Evolutionary conservation across 1,284 basidiomycete genomes (phyloP), one percentile per base, ranked within the genome.

Genomic region (Abortiporus biennis): DNA sequence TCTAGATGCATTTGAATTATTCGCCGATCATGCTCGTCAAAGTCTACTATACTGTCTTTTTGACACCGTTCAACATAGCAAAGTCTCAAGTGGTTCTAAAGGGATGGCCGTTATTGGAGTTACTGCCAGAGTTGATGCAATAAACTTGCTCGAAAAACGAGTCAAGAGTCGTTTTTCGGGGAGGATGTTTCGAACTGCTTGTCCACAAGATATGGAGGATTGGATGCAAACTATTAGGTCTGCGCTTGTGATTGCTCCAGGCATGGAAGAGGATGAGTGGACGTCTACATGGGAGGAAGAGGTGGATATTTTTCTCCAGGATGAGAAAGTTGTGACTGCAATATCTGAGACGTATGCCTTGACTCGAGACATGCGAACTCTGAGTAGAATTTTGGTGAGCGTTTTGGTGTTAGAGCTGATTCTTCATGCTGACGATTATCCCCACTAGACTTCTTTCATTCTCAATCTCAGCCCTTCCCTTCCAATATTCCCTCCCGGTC

Each of bases 131-230:
- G 73, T 92, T 12, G 92, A 96, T 54, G 85, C 89, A n/a, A 75
- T 95, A 46, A 86, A 89, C 44, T 65, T 90, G 6, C 69, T 98
- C 4, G 93, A 98, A 62, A 97, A 98, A 60, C 76, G 93, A 36
- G 93, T 97, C 39, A 95, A 96, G 64, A 95, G 91, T 50, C 79
- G 93, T 4, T 98, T 96, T 65, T 95, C 92, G 3, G 91, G 92
- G 27, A 74, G 93, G 38, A 87, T 92, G 54, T 72, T 93, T 49
- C 77, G 89, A 40, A 82, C 89, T 5, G 71, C 78, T 0, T 76
- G 82, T 16, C 78, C 83, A 0, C 55, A 68, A 4, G 65, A 64
- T 9, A 48, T 79, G 3, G 56, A 68, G 4, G 61, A 66, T 20
- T 91, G 85, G 80, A 58, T 74, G 4, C 55, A 52, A 9, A 52